These are phyloP conservation scores for Nemania sp. DNA, from an alignment of 2,329 filamentous ascomycete genomes.

Conservation along the genomic window DNA sequence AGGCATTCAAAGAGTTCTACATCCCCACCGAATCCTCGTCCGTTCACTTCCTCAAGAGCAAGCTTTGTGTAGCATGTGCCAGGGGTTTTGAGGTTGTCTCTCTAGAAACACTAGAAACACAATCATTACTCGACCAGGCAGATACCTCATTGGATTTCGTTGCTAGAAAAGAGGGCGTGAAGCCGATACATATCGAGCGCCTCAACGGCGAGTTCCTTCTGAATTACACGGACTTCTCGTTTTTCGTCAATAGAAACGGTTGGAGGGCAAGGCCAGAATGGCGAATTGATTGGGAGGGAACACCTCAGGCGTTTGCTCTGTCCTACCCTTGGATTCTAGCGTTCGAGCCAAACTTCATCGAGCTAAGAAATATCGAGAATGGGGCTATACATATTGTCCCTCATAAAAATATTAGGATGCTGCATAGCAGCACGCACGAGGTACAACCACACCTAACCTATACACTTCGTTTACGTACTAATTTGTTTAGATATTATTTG, in stretches of 20 bases:
- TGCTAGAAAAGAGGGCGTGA: conserved; percentile 89
- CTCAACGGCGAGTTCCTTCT: conserved; percentile 97
- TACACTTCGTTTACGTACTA: conserved; percentile 31
- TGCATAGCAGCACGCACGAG: conserved; percentile 97
- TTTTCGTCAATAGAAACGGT: conserved; percentile 98
- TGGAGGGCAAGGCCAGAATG: conserved; percentile 97
- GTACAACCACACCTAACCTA: conserved; percentile 63
- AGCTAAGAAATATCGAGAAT: conserved; percentile 94
- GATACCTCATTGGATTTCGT: conserved; percentile 99
- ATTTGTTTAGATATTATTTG: conserved; percentile 84
- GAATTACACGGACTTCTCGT: conserved; percentile 98
- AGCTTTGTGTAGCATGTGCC: conserved; percentile 94
- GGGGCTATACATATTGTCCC: conserved; percentile 96
- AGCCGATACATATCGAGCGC: conserved; percentile 96
- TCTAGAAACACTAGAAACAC: conserved; percentile 96
- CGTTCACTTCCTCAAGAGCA: conserved; percentile 96
- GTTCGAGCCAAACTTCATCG: conserved; percentile 97
- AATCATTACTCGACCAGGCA: conserved; percentile 95
- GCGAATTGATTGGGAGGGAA: conserved; percentile 98
- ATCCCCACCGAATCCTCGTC: conserved; percentile 98
- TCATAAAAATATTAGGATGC: conserved; percentile 95
- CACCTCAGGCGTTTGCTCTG: conserved; percentile 89
- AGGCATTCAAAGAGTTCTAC: conserved; percentile 99
- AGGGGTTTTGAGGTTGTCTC: conserved; percentile 97
- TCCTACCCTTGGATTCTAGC: conserved; percentile 97